Conservation (phyloP, 768 basidiomycete genomes). For the Rossbeevera mucosa region DNA sequence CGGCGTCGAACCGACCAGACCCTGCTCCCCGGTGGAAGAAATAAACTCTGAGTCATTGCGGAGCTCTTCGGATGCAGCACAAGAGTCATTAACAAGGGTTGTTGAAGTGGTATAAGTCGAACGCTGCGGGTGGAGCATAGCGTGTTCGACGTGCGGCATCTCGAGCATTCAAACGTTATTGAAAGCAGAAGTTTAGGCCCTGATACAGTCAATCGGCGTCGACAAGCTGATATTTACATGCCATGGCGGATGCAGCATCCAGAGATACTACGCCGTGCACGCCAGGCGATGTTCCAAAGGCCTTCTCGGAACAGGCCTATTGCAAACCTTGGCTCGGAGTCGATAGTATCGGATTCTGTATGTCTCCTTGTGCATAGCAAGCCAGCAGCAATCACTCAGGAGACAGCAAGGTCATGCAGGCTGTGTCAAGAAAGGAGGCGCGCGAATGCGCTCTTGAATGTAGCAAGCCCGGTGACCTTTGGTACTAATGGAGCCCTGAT, state of each 20-base stretch:
- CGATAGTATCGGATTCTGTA: no score
- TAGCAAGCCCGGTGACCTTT: no score
- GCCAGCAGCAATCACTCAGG: no score
- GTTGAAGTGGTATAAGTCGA: background rate
- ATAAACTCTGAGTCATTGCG: background rate
- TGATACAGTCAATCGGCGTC: background rate
- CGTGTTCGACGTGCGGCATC: background rate
- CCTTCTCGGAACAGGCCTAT: no score
- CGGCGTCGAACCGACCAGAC: background rate
- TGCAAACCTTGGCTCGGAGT: no score
- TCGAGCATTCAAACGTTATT: background rate
- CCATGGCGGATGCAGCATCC: background rate
- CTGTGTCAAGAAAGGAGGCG: no score
- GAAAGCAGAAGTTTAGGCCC: background rate
- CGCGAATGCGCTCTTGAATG: no score
- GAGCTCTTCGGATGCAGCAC: background rate
- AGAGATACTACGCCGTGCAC: background rate
- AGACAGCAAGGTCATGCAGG: no score
- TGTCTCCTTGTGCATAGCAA: no score
- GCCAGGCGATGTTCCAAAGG: no score
- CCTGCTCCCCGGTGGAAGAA: background rate
- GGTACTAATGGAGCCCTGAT: no score
- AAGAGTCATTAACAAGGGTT: background rate
- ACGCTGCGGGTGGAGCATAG: background rate
- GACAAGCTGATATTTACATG: background rate